These are phyloP conservation scores for Meira miltonrushii DNA, from an alignment of 1,284 basidiomycete genomes.

Conservation along the genomic window DNA sequence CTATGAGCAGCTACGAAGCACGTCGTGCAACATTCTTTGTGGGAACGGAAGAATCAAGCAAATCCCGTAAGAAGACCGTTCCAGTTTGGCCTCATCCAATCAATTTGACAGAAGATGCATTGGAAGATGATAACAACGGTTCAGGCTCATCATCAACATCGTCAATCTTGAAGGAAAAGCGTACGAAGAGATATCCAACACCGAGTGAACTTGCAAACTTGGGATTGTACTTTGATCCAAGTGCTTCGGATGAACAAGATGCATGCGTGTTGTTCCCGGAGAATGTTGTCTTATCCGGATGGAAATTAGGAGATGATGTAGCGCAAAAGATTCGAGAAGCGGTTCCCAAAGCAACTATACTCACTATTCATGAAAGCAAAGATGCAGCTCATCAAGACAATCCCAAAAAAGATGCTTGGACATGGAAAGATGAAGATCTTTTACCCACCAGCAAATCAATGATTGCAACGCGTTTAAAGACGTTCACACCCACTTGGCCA, in stretches of 20 bases:
- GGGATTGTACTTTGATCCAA: constrained; percentile 39
- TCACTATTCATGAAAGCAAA: constrained; percentile 26
- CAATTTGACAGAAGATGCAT: not conserved
- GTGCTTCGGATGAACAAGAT: constrained; percentile 28
- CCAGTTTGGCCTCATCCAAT: not conserved
- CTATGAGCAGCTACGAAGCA: constrained; percentile 25
- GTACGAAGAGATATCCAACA: constrained; percentile 22
- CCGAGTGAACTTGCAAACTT: constrained; percentile 34
- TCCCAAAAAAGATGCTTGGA: constrained; percentile 19
- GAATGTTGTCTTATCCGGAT: constrained; percentile 27
- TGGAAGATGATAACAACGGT: not conserved
- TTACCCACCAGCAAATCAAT: constrained; percentile 41
- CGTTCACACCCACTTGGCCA: constrained; percentile 46
- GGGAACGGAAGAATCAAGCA: not conserved
- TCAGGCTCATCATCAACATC: no score
- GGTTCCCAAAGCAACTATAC: constrained; percentile 29
- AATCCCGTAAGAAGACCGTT: not conserved
- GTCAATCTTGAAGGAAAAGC: not conserved
- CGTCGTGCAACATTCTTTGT: constrained; percentile 7
- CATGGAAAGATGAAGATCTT: constrained; percentile 24
- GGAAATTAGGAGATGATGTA: constrained; percentile 38
- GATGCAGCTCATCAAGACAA: constrained; percentile 17
- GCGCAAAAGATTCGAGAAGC: constrained; percentile 22
- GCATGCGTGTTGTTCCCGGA: constrained; percentile 42
- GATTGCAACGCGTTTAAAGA: constrained; percentile 38